Percentiles rank a stretch among this genome's conserved stretches.
phyloP scores from a whole-genome alignment of 352 stramenopile species.

The Globisporangium radiosum region DNA sequence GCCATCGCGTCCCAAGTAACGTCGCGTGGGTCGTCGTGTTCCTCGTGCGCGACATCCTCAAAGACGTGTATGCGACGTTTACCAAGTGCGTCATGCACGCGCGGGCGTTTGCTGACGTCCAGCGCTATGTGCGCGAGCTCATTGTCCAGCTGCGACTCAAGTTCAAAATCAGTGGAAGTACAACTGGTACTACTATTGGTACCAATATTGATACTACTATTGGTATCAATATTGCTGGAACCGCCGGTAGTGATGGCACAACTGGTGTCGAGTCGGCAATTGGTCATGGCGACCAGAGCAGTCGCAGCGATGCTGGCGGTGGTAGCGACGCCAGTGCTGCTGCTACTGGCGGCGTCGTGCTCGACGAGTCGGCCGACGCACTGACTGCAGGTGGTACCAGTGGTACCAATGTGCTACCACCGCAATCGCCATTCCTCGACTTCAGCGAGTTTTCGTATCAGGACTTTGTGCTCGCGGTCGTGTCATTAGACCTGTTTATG shows the following conservation, averaged over 20 bases:
- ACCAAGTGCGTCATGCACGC: conserved; percentile 19
- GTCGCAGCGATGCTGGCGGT: neutral
- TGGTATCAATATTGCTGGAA: neutral
- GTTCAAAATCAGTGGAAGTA: conserved; percentile 28
- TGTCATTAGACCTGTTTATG: conserved; percentile 44
- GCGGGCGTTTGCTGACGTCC: conserved; percentile 28
- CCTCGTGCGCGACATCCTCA: conserved; percentile 39
- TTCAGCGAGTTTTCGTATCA: conserved; percentile 46
- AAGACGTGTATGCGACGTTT: conserved; percentile 30
- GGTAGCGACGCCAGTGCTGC: neutral
- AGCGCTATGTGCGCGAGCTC: conserved; percentile 36
- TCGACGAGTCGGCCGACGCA: neutral
- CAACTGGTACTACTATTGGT: neutral
- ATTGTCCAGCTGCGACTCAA: conserved; percentile 44
- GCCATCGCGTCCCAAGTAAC: conserved; percentile 14
- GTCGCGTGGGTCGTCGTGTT: conserved; percentile 41
- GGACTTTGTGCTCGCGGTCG: conserved; percentile 43
- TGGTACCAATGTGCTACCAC: neutral
- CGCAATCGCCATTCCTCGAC: conserved; percentile 12
- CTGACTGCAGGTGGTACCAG: neutral
- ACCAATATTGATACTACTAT: neutral
- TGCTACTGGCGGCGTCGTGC: conserved; percentile 3
- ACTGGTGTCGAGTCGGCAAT: neutral
- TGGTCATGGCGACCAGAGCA: too few species aligned
- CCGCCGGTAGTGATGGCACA: neutral